Evolutionary conservation across 2,329 filamentous ascomycete genomes (phyloP), one percentile per base, ranked within the genome.

Genomic region (Diaporthe humulicola): DNA sequence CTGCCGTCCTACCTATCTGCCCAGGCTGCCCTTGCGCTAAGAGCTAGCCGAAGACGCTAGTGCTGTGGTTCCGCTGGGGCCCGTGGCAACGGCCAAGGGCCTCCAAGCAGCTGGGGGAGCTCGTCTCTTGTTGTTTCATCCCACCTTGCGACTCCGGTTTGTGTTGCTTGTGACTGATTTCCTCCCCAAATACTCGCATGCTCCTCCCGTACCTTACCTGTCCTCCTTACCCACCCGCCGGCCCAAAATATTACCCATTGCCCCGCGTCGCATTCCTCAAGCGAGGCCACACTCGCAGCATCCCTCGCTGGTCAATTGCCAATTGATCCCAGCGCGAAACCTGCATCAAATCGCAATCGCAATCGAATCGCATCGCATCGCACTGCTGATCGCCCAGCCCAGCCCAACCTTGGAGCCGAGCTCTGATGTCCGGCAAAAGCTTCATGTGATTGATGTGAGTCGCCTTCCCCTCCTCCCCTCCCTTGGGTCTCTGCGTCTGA

Each of bases 111-210:
- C 64, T 67, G 19, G 22, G 38, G 30, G 48, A 69, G 64, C 64
- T 69, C 64, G 33, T 54, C 64, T 69, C 54, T 69, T 69, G 64
- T 69, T 69, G 64, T 69, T 69, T 69, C 64, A 69, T 69, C 48
- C 64, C 64, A 67, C 64, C 45, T 67, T 67, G 64, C 64, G 64
- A 69, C 64, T 9, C 36, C 45, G 6, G 22, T n/a, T n/a, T n/a
- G n/a, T n/a, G 38, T 64, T 64, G 60, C 38, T 45, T 64, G 60
- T 64, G 38, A 64, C 60, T 28, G 60, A 48, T 48, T 33, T 40
- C 38, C 58, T 42, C 38, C 38, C 54, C 36, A 40, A 40, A 61
- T 25, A 61, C 38, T n/a, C 36, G 36, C 22, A 33, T 60, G n/a
- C 36, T 61, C 38, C 58, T 28, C 36, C 58, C 8, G 25, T 60